These are phyloP conservation scores for Fistulifera pelliculosa DNA, from an alignment of 108 stramenopile genomes.

Conservation along the genomic window DNA sequence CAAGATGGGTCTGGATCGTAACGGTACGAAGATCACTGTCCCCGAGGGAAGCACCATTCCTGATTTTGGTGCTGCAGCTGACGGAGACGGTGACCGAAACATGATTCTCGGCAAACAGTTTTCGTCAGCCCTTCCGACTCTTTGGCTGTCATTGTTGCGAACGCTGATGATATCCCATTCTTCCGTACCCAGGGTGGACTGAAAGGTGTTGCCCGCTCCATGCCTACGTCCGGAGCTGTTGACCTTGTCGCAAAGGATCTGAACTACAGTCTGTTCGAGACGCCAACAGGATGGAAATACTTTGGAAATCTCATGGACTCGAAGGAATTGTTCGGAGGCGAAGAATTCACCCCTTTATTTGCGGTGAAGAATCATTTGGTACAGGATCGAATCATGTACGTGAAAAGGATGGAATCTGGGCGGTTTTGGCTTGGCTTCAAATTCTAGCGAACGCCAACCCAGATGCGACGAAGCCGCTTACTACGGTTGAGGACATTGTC, in stretches of 20 bases:
- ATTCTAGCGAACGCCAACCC: slow-evolving; percentile 88
- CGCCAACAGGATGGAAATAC: slow-evolving; percentile 99
- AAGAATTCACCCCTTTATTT: slow-evolving; percentile 98
- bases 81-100: slow-evolving; percentile 99
- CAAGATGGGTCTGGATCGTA: slow-evolving; percentile 85
- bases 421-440: slow-evolving; percentile 96
- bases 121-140: slow-evolving; percentile 99
- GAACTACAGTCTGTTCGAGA: slow-evolving; percentile 92
- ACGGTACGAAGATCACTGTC: slow-evolving; percentile 71
- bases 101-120: slow-evolving; percentile 98
- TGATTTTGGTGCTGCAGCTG: slow-evolving; percentile 97
- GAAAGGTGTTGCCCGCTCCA: slow-evolving; percentile 95
- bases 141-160: slow-evolving; percentile 95
- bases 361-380: slow-evolving; percentile 99
- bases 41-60: slow-evolving; percentile 57
- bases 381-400: slow-evolving; percentile 98
- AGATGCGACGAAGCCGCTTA: slow-evolving; percentile 72
- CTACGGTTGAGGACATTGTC: slow-evolving; percentile 94
- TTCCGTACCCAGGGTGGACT: slow-evolving; percentile 95
- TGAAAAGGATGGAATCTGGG: slow-evolving; percentile 99
- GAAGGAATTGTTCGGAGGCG: slow-evolving; percentile 79
- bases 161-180: slow-evolving; percentile 94
- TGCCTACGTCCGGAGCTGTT: slow-evolving; percentile 98
- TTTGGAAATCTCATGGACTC: slow-evolving; percentile 99
- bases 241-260: slow-evolving; percentile 94